A percentile compares a stretch with the other conserved stretches of the same genome.
Conservation (phyloP, 1,284 basidiomycete species). For the Ceratobasidium sp. region DNA sequence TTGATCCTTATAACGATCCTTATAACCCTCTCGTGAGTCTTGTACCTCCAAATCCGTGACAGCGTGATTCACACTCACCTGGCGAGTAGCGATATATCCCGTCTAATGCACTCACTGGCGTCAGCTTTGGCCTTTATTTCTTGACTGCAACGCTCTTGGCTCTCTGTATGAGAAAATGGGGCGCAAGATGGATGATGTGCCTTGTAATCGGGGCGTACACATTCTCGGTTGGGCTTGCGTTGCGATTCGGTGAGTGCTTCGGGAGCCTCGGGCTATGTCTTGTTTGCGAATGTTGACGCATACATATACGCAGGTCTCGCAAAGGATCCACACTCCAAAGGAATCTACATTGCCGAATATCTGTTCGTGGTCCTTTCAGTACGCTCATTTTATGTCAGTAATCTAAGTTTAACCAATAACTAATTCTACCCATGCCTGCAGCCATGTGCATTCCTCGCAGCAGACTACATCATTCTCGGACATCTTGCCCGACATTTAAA, state of each 20-base stretch:
- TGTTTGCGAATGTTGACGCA: constrained; percentile 52
- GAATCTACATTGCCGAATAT: constrained; percentile 71
- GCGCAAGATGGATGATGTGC: constrained; percentile 72
- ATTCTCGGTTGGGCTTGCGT: constrained; percentile 62
- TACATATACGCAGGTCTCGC: neutral
- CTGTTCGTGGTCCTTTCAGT: constrained; percentile 76
- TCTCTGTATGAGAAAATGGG: constrained; percentile 63
- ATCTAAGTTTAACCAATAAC: neutral
- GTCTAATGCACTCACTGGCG: constrained; percentile 67
- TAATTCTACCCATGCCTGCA: constrained; percentile 50
- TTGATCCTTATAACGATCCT: constrained; percentile 67
- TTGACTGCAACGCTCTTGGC: constrained; percentile 67
- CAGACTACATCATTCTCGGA: constrained; percentile 77
- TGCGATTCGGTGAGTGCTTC: constrained; percentile 65
- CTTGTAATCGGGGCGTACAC: constrained; percentile 75
- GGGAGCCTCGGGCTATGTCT: constrained; percentile 59
- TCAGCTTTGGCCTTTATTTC: constrained; percentile 68
- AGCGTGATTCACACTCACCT: neutral
- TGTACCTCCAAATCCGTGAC: too few relatives aligned
- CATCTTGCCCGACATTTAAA: constrained; percentile 68
- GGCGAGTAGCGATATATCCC: constrained; percentile 65
- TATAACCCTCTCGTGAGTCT: constrained; percentile 64
- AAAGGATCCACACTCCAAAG: constrained; percentile 53
- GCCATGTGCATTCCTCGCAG: constrained; percentile 83
- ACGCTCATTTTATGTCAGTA: constrained; percentile 49